A percentile compares a stretch with the other conserved stretches of the same genome.
Evolutionary conservation across 2,329 filamentous ascomycete species (phyloP).

Genomic region (Ophiocordyceps robertsii): DNA sequence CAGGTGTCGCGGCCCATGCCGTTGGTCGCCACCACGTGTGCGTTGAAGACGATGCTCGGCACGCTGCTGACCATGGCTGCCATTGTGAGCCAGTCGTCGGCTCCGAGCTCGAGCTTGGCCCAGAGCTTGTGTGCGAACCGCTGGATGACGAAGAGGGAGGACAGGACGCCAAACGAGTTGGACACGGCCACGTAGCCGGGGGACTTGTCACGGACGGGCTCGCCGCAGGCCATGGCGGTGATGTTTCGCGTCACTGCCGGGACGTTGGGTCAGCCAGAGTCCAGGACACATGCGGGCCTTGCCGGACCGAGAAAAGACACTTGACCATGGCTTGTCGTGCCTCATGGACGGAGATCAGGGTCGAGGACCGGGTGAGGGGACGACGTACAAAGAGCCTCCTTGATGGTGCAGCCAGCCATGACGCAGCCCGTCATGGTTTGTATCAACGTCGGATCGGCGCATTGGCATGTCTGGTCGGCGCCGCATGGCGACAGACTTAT

Average conservation of each 20-base stretch:
- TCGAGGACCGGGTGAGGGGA: neutral
- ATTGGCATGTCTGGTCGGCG: conserved; percentile 17
- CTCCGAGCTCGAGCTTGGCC: conserved; percentile 18
- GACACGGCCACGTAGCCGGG: conserved; percentile 19
- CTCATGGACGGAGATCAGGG: no score
- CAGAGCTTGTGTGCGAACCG: conserved; percentile 24
- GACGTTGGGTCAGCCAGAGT: no score
- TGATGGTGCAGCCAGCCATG: conserved; percentile 13
- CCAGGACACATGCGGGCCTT: no score
- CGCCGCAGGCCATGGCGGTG: conserved; percentile 7
- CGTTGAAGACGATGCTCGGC: conserved; percentile 17
- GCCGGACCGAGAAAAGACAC: no score
- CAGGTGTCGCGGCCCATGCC: conserved; percentile 38
- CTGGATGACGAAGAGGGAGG: conserved; percentile 25
- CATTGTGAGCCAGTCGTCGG: conserved; percentile 24
- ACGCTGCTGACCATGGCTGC: conserved; percentile 13
- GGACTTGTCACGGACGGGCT: conserved; percentile 16
- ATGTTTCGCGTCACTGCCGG: conserved; percentile 12
- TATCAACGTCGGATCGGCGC: conserved; percentile 13
- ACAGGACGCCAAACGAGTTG: conserved; percentile 19
- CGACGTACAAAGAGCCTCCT: conserved; percentile 17
- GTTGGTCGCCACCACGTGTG: conserved; percentile 17
- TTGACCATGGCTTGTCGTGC: no score
- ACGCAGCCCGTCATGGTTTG: conserved; percentile 14
- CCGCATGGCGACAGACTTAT: no score